These are phyloP conservation scores for Fusarium sp. DNA, from an alignment of 2,329 filamentous ascomycete genomes.

Conservation along the genomic window DNA sequence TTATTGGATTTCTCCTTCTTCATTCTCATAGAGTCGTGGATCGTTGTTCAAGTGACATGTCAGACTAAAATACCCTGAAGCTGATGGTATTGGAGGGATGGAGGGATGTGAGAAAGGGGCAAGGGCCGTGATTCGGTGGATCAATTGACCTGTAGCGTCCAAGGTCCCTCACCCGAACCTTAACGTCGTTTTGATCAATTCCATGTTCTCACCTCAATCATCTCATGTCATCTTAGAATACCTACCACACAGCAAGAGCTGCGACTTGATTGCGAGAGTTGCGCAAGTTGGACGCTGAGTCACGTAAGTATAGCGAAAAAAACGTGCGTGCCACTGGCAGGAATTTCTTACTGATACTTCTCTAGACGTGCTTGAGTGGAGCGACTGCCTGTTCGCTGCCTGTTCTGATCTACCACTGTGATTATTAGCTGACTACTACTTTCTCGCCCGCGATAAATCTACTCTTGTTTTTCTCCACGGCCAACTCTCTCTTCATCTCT, in stretches of 20 bases:
- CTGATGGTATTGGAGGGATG: not conserved
- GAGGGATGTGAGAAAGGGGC: not conserved
- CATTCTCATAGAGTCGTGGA: not conserved
- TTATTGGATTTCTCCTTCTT: not conserved
- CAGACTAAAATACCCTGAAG: not conserved
- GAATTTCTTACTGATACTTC: not conserved
- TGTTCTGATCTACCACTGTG: slow-evolving; percentile 5
- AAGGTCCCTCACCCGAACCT: not conserved
- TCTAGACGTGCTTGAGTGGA: slow-evolving; percentile 9
- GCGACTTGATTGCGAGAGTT: not conserved
- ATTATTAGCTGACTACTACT: not conserved
- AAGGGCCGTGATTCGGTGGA: slow-evolving; percentile 1
- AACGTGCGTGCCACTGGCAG: not conserved
- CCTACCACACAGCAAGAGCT: not conserved
- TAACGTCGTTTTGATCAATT: slow-evolving; percentile 3
- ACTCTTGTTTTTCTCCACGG: not conserved
- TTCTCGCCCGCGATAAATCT: not conserved
- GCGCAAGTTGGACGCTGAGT: not conserved
- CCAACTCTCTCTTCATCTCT: not conserved
- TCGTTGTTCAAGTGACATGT: not conserved
- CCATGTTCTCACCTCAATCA: not conserved
- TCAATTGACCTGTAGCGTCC: not conserved
- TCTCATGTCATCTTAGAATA: not conserved
- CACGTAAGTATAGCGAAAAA: not conserved
- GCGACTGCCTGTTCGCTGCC: slow-evolving; percentile 30